Conservation (phyloP, 345 rosid genomes). For the Boechera retrofracta region DNA sequence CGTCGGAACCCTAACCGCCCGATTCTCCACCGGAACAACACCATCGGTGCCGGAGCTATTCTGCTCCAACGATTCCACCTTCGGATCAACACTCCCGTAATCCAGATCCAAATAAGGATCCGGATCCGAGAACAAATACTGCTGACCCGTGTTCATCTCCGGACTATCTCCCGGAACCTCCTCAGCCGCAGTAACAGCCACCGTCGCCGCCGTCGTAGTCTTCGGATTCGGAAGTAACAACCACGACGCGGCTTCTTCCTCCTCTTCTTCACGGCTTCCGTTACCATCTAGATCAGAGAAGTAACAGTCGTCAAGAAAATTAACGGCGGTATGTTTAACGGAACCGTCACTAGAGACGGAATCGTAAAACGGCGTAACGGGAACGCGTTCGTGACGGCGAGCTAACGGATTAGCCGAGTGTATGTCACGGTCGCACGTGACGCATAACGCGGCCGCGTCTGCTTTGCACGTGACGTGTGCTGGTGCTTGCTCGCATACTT, state of each 20-base stretch:
- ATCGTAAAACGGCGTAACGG: slow-evolving; percentile 77
- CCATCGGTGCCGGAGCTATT: slow-evolving; percentile 85
- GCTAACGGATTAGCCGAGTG: slow-evolving; percentile 97
- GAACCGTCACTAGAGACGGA: slow-evolving; percentile 48
- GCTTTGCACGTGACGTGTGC: slow-evolving; percentile 98
- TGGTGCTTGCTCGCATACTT: slow-evolving; percentile 99
- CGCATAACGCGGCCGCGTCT: slow-evolving; percentile 97
- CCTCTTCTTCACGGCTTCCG: slow-evolving; percentile 66
- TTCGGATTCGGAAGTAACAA: slow-evolving; percentile 76
- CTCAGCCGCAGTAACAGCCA: neutral
- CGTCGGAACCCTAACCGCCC: slow-evolving; percentile 45
- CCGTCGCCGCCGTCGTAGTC: slow-evolving; percentile 5
- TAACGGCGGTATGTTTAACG: slow-evolving; percentile 51
- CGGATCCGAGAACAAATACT: slow-evolving; percentile 68
- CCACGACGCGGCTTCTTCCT: slow-evolving; percentile 96
- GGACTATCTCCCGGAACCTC: slow-evolving; percentile 47
- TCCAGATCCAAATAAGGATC: slow-evolving; percentile 85
- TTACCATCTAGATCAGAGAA: slow-evolving; percentile 55
- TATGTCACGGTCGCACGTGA: slow-evolving; percentile 93
- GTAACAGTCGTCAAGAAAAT: slow-evolving; percentile 65
- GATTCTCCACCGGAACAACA: slow-evolving; percentile 78
- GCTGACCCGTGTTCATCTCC: slow-evolving; percentile 69
- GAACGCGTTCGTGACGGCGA: slow-evolving; percentile 89
- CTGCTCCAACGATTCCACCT: slow-evolving; percentile 70
- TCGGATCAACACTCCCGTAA: slow-evolving; percentile 62